Conservation (phyloP, 352 stramenopile species). For the Pythium folliculosum region DNA sequence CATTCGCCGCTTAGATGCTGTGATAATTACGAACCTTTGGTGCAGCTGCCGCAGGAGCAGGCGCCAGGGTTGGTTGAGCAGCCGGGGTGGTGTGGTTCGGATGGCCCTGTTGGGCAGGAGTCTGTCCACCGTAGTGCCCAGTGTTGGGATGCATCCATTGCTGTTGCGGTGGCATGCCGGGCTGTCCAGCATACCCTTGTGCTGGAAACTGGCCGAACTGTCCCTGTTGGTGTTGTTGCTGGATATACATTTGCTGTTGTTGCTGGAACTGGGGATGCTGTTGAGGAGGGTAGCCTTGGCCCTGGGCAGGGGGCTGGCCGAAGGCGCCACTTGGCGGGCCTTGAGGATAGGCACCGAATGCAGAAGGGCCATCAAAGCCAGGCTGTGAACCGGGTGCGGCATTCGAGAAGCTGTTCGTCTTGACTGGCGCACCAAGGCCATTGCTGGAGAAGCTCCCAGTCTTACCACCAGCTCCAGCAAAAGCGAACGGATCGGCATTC, state of each 20-base stretch:
- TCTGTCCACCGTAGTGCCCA: constrained; percentile 22
- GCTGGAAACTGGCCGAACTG: constrained; percentile 27
- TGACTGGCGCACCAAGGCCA: constrained; percentile 21
- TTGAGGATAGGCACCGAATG: constrained; percentile 20
- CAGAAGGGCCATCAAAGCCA: constrained; percentile 29
- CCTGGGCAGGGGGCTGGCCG: constrained; percentile 6
- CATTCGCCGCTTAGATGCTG: neutral
- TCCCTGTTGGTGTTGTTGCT: constrained; percentile 17
- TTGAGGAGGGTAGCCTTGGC: constrained; percentile 24
- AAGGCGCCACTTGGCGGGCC: constrained; percentile 13
- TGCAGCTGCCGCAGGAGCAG: constrained; percentile 30
- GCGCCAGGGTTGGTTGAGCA: neutral
- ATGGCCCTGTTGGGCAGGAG: constrained; percentile 26
- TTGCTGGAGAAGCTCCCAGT: constrained; percentile 34
- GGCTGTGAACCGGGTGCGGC: constrained; percentile 11
- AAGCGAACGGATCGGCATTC: constrained; percentile 52
- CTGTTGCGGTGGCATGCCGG: constrained; percentile 31
- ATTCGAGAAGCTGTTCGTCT: constrained; percentile 25
- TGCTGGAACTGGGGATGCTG: constrained; percentile 34
- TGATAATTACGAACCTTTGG: constrained; percentile 37
- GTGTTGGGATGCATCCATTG: constrained; percentile 34
- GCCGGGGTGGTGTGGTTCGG: neutral
- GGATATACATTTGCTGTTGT: constrained; percentile 30
- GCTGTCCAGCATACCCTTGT: constrained; percentile 26
- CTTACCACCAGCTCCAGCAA: constrained; percentile 34